Percentiles rank a stretch among this genome's conserved stretches.
Conservation (phyloP, 805 yeast genomes). For the Sugiyamaella smithiae region DNA sequence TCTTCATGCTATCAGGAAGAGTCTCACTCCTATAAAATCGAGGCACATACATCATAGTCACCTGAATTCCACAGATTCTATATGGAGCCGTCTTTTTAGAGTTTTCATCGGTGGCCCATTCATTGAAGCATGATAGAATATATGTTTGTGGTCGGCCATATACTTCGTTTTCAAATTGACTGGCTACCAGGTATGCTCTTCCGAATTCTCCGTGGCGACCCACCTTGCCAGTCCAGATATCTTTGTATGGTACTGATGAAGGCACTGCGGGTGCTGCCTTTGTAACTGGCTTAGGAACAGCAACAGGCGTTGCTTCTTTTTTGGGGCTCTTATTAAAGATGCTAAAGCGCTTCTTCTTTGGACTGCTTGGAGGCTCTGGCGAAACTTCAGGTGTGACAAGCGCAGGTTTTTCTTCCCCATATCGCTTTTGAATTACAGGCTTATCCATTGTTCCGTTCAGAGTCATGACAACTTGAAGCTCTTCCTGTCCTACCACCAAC, state of each 20-base stretch:
- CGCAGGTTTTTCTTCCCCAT: background rate
- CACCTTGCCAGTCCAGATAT: conserved; percentile 19
- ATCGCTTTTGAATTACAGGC: background rate
- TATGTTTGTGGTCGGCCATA: conserved; percentile 52
- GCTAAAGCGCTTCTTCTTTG: conserved; percentile 22
- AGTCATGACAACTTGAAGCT: conserved; percentile 66
- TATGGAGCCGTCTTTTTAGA: conserved; percentile 6
- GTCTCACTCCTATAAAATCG: conserved; percentile 40
- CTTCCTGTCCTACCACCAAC: conserved; percentile 54
- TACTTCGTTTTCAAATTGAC: conserved; percentile 53
- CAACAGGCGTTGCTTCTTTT: conserved; percentile 11
- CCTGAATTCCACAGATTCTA: conserved; percentile 53
- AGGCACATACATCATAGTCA: conserved; percentile 58
- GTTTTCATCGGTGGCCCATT: conserved; percentile 50
- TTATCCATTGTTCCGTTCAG: conserved; percentile 48
- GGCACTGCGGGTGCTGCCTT: conserved; percentile 9
- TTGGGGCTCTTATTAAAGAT: conserved; percentile 19
- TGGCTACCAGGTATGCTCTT: conserved; percentile 64
- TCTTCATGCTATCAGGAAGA: conserved; percentile 49
- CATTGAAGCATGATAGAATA: conserved; percentile 66
- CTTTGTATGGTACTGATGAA: conserved; percentile 4
- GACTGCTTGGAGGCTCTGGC: conserved; percentile 15
- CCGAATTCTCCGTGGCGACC: conserved; percentile 49
- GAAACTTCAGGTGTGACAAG: conserved; percentile 3
- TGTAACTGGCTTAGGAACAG: background rate